Percentiles rank a stretch among this genome's conserved stretches.
These are phyloP conservation scores for Cyberlindnera euphorbiiphila DNA, from an alignment of 805 yeast genomes.

Conservation along the genomic window DNA sequence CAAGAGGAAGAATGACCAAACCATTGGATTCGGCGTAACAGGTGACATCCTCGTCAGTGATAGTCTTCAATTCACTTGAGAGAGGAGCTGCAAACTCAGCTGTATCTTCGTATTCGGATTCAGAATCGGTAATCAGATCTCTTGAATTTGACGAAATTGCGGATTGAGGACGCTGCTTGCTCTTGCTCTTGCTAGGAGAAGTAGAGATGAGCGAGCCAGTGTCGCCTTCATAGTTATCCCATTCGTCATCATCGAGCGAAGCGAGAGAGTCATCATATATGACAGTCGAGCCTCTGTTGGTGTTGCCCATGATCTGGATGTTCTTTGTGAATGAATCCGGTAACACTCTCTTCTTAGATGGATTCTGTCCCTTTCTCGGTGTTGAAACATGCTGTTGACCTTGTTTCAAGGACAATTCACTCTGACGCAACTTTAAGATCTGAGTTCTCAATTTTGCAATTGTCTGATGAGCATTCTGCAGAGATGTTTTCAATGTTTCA, in stretches of 20 bases:
- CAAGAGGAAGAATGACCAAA: slow-evolving; percentile 26
- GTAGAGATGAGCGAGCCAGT: slow-evolving; percentile 16
- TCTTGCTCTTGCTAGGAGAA: slow-evolving; percentile 18
- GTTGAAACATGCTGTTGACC: slow-evolving; percentile 4
- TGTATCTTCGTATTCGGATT: slow-evolving; percentile 25
- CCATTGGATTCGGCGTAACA: slow-evolving; percentile 30
- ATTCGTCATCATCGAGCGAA: slow-evolving; percentile 21
- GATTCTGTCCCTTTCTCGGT: slow-evolving; percentile 16
- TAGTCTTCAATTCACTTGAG: slow-evolving; percentile 20
- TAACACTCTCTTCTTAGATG: slow-evolving; percentile 14
- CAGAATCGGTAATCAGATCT: slow-evolving; percentile 22
- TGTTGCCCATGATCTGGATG: slow-evolving; percentile 20
- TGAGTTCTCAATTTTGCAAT: slow-evolving; percentile 53
- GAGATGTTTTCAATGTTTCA: slow-evolving; percentile 62
- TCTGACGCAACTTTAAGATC: slow-evolving; percentile 26
- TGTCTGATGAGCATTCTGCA: slow-evolving; percentile 60
- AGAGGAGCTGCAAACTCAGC: slow-evolving; percentile 22
- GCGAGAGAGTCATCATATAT: slow-evolving; percentile 24
- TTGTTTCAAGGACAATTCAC: slow-evolving; percentile 21
- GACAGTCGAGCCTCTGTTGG: slow-evolving; percentile 26
- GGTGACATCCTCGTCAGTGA: slow-evolving; percentile 27
- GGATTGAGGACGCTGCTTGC: slow-evolving; percentile 16
- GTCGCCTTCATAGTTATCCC: slow-evolving; percentile 30
- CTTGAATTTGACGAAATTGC: slow-evolving; percentile 11
- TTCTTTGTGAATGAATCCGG: slow-evolving; percentile 17